Evolutionary conservation across 495 filamentous ascomycete species (phyloP), one percentile per base, ranked within the genome.

Genomic region (Xylona heveae): DNA sequence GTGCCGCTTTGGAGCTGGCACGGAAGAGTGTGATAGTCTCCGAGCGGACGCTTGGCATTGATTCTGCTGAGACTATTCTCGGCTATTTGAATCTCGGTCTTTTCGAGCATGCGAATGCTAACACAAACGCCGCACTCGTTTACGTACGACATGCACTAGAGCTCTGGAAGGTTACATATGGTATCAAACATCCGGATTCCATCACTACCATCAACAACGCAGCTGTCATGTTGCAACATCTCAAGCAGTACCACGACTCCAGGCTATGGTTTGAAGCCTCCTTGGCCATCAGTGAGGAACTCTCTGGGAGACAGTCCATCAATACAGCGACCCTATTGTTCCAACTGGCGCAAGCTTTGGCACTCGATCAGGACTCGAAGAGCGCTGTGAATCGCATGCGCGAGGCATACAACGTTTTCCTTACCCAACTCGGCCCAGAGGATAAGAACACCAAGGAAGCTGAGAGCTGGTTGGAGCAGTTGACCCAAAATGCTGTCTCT

Each of bases 191-290:
- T 54, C 90, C 90, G 2, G 90, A 99, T 53, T 88, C 81, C 10
- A 92, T 95, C 55, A 99, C 90, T 8, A 94, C 90, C 19, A 74
- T 95, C 54, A 99, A 95, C 65, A 99, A 99, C 49, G 83, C 80
- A 9, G 90, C 90, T 8, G 88, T 95, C 18, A 99, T 99, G 90
- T 68, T 95, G 29, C 90, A 95, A 56, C 71, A 78, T 35, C 61
- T 92, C 43, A 84, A 91, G 59, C 68, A 75, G 28, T 99, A 84
- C 61, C 67, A 76, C 38, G 81, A 91, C 51, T 94, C 84, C 9
- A 75, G 84, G 34, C 61, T 78, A 38, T 99, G 90, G 90, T 95
- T 99, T 50, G 85, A 95, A 56, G 77, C 78, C 31, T 84, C 82
- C 8, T 71, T 95, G 21, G 57, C 64, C 14, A 68, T 92, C 21